phyloP scores from a whole-genome alignment of 2,329 filamentous ascomycete genomes.

The Fusarium sp. region DNA sequence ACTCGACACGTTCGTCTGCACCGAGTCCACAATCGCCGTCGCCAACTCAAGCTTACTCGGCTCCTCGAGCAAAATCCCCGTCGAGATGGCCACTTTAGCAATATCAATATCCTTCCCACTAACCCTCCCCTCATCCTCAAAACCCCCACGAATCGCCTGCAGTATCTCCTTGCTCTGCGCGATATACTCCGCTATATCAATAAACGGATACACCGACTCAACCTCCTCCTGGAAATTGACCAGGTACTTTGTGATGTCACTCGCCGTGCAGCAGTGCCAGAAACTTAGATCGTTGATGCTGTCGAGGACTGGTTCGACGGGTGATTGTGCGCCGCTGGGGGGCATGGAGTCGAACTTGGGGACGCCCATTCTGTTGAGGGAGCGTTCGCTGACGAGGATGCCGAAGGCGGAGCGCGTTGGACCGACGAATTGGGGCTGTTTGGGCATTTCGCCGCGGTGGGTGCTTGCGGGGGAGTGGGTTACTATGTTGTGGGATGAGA shows the following conservation, averaged over 20 bases:
- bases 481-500: constrained; percentile 14
- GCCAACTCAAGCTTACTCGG: constrained; percentile 45
- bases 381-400: constrained; percentile 48
- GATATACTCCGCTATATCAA: constrained; percentile 43
- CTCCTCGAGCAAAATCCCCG: constrained; percentile 46
- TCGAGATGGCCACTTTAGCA: constrained; percentile 48
- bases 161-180: constrained; percentile 42
- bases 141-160: constrained; percentile 23
- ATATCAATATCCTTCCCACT: constrained; percentile 45
- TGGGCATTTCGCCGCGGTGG: constrained; percentile 37
- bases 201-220: constrained; percentile 50
- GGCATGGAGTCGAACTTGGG: constrained; percentile 43
- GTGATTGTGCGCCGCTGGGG: constrained; percentile 37
- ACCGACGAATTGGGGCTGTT: constrained; percentile 50
- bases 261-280: constrained; percentile 36
- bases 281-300: constrained; percentile 26
- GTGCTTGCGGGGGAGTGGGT: constrained; percentile 30
- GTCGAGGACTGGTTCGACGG: constrained; percentile 13
- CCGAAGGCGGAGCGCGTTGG: constrained; percentile 49
- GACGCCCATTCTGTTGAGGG: constrained; percentile 50
- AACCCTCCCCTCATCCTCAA: not conserved
- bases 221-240: constrained; percentile 52
- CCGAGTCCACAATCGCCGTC: constrained; percentile 42
- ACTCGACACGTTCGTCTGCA: constrained; percentile 43
- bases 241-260: constrained; percentile 47